Conservation (phyloP, 2,329 filamentous ascomycete species). For the Aaosphaeria arxii region DNA sequence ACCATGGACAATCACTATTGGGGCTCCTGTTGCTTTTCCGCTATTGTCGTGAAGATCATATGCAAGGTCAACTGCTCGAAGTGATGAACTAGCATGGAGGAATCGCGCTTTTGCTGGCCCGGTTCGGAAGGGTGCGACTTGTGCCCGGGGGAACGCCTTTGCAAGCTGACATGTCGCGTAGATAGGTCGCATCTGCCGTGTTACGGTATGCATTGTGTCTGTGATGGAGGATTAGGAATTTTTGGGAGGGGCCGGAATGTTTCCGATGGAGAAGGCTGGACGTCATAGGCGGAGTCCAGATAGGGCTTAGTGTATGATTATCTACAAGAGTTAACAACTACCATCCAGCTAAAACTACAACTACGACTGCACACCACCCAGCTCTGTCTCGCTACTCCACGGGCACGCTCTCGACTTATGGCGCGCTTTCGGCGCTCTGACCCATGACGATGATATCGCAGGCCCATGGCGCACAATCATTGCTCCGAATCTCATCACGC, state of each 20-base stretch:
- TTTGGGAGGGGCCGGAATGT: background rate
- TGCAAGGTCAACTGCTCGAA: constrained; percentile 27
- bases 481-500: background rate
- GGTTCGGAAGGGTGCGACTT: background rate
- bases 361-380: too few species aligned
- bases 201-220: constrained; percentile 2
- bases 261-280: background rate
- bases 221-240: background rate
- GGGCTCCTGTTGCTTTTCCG: constrained; percentile 44
- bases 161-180: constrained; percentile 1
- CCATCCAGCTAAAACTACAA: too few species aligned
- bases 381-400: too few species aligned
- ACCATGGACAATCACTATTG: constrained; percentile 87
- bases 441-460: too few species aligned
- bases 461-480: too few species aligned
- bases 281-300: too few species aligned
- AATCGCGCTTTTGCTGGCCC: constrained; percentile 1
- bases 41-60: constrained; percentile 35
- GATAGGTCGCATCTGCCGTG: constrained; percentile 1
- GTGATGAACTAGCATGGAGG: constrained; percentile 7
- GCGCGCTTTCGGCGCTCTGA: too few species aligned
- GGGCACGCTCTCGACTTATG: too few species aligned
- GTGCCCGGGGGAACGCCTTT: constrained; percentile 1
- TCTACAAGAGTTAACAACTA: too few species aligned
- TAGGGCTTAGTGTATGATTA: too few species aligned